phyloP scores from a whole-genome alignment of 139 green algal species.

The Deuterostichococcus epilithicus region DNA sequence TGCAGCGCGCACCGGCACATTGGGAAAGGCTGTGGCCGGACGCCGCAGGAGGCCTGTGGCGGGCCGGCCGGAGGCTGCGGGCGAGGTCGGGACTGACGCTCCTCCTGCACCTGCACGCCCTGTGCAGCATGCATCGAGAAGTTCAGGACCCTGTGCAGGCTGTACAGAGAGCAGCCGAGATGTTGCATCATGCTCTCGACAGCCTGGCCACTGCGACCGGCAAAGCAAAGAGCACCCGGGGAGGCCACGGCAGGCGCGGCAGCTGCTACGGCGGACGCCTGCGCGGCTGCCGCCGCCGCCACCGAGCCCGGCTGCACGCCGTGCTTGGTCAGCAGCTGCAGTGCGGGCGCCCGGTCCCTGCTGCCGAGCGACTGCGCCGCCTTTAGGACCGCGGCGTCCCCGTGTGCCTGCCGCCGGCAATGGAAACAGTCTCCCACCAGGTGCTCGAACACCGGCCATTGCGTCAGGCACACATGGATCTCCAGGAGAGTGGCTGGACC shows the following conservation, averaged over 20 bases:
- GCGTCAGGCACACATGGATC: no score
- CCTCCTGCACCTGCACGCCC: neutral
- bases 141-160: no score
- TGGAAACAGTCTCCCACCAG: no score
- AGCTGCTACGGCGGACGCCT: neutral
- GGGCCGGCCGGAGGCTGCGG: neutral
- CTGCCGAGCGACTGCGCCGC: neutral
- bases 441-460: no score
- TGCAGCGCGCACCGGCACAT: neutral
- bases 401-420: neutral
- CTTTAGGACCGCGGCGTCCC: slow-evolving; percentile 4
- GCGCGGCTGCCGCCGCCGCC: neutral
- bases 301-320: neutral
- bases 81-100: neutral
- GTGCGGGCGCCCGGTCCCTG: slow-evolving; percentile 3
- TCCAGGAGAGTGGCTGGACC: no score
- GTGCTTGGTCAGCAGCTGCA: slow-evolving; percentile 20
- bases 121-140: neutral
- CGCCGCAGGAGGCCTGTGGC: neutral
- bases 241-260: neutral
- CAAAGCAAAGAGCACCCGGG: neutral
- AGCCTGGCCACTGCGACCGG: neutral
- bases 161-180: no score
- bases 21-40: slow-evolving; percentile 1
- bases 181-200: no score